Conservation (phyloP, 306 rosid genomes). For the Inga laurina region DNA sequence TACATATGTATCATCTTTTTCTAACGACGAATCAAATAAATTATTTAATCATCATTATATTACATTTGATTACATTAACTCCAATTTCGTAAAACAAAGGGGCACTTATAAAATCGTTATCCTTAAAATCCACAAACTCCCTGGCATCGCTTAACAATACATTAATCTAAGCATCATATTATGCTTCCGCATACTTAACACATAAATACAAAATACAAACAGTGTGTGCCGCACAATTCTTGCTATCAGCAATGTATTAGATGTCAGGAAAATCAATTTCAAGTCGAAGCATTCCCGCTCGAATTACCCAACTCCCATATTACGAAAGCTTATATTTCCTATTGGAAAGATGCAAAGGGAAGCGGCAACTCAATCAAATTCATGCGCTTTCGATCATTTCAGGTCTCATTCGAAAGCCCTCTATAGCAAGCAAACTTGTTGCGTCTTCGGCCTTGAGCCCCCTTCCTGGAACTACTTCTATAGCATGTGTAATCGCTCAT, state of each 20-base stretch:
- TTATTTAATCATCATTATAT: too few relatives aligned
- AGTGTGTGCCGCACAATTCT: neutral
- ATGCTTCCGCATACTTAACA: neutral
- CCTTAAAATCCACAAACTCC: too few relatives aligned
- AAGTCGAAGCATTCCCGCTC: neutral
- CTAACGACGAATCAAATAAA: too few relatives aligned
- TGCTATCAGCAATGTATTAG: neutral
- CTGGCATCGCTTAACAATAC: too few relatives aligned
- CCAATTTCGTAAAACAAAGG: too few relatives aligned
- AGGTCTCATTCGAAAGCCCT: conserved; percentile 18
- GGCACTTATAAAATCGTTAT: too few relatives aligned
- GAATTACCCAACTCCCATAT: neutral
- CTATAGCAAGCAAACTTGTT: conserved; percentile 12
- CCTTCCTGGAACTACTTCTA: neutral
- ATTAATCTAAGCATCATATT: neutral
- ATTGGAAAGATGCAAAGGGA: neutral
- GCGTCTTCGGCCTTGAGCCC: neutral
- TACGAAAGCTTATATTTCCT: neutral
- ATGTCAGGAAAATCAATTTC: conserved; percentile 13
- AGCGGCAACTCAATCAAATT: neutral
- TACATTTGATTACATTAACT: too few relatives aligned
- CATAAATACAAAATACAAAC: neutral
- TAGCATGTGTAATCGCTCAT: neutral
- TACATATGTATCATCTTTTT: too few relatives aligned
- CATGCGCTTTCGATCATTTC: conserved; percentile 9